These are phyloP conservation scores for Penicillium concentricum DNA, from an alignment of 2,329 filamentous ascomycete species.

Conservation along the genomic window DNA sequence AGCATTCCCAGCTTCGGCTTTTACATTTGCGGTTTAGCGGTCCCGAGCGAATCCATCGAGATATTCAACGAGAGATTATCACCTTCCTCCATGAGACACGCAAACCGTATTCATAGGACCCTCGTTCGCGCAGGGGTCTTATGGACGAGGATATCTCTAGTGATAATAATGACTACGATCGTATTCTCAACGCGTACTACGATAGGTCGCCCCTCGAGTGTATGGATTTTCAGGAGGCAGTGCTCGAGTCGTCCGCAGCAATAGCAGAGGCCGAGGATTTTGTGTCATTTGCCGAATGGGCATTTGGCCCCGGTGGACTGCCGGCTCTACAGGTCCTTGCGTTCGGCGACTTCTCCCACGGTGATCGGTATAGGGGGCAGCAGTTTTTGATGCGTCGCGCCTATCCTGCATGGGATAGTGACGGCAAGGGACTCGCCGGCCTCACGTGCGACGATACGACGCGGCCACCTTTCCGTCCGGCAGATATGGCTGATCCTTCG, in stretches of 20 bases:
- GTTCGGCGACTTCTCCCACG: slow-evolving; percentile 13
- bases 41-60: not conserved
- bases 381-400: slow-evolving; percentile 4
- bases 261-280: not conserved
- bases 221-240: not conserved
- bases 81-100: not conserved
- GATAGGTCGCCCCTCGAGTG: not conserved
- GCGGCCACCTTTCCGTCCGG: not conserved
- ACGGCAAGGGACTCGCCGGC: not conserved
- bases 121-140: not conserved
- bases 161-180: not conserved
- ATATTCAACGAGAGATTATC: not conserved
- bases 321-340: slow-evolving; percentile 8
- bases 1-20: slow-evolving; percentile 4
- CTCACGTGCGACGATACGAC: not conserved
- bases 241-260: not conserved
- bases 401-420: not conserved
- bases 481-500: not conserved
- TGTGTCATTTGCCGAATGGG: slow-evolving; percentile 8
- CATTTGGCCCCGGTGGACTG: slow-evolving; percentile 8
- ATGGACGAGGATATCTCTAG: not conserved
- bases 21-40: slow-evolving; percentile 10
- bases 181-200: not conserved
- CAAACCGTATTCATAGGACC: not conserved
- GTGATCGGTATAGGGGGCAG: slow-evolving; percentile 5